Evolutionary conservation across 139 green algal species (phyloP), one percentile per base, ranked within the genome.

Genomic region (Mesostigma viride): DNA sequence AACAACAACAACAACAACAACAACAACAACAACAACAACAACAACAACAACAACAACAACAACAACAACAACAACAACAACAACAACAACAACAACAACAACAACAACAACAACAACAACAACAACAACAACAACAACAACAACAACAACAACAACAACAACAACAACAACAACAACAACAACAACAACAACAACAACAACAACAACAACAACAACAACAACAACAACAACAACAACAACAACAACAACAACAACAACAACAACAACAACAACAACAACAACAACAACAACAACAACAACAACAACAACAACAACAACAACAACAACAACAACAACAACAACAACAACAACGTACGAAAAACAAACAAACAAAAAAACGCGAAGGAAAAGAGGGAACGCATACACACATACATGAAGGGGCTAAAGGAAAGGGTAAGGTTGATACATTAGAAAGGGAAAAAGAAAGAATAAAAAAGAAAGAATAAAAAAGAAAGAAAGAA

Each of bases 51-150:
- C n/a, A n/a, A n/a, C n/a, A n/a, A n/a, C n/a, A n/a, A n/a, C n/a
- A n/a, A n/a, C n/a, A n/a, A n/a, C n/a, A n/a, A n/a, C n/a, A n/a
- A n/a, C n/a, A n/a, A n/a, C n/a, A n/a, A n/a, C n/a, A n/a, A n/a
- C n/a, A n/a, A n/a, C n/a, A n/a, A n/a, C n/a, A n/a, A n/a, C n/a
- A n/a, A n/a, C n/a, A n/a, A n/a, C n/a, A n/a, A n/a, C n/a, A n/a
- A n/a, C n/a, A n/a, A n/a, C n/a, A n/a, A n/a, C n/a, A n/a, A n/a
- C n/a, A n/a, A n/a, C n/a, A n/a, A n/a, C n/a, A n/a, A n/a, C n/a
- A n/a, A n/a, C n/a, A 56, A 56, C 22, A 56, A 56, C 22, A 56
- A 56, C 22, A 56, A 56, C 22, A 56, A 56, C 22, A 56, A 56
- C 22, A 56, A 56, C 22, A 56, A 56, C 22, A 56, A 56, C 22